phyloP scores from a whole-genome alignment of 257 asterid species.

The Solanum sejunctum region DNA sequence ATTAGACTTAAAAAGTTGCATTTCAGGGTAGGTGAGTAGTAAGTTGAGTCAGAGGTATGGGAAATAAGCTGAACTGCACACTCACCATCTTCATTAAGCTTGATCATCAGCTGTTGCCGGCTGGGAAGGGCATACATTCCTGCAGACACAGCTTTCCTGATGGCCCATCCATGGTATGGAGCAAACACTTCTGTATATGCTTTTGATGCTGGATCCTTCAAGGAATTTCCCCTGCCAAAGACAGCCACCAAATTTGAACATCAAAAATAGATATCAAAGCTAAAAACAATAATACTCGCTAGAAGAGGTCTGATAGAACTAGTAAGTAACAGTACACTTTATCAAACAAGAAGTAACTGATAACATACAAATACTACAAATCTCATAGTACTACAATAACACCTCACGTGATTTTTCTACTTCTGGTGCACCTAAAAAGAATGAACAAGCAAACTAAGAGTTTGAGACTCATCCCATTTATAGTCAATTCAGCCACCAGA shows the following conservation, averaged over 20 bases:
- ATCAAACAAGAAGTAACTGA: neutral
- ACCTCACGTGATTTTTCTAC: neutral
- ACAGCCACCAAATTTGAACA: neutral
- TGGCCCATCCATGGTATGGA: constrained; percentile 90
- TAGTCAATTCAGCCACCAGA: neutral
- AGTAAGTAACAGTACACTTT: neutral
- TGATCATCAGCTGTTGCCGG: constrained; percentile 58
- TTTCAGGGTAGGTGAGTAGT: neutral
- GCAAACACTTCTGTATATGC: constrained; percentile 85
- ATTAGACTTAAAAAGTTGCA: neutral
- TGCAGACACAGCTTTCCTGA: constrained; percentile 77
- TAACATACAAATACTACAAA: neutral
- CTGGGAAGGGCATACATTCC: constrained; percentile 98
- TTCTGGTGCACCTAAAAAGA: neutral
- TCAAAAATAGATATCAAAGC: neutral
- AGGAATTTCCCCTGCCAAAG: constrained; percentile 48
- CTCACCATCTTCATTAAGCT: constrained; percentile 91
- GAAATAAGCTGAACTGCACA: constrained; percentile 3
- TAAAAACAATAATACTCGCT: neutral
- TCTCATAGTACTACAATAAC: neutral
- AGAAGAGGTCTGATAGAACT: neutral
- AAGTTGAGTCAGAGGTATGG: neutral
- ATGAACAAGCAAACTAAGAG: neutral
- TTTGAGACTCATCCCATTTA: neutral
- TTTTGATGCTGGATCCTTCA: constrained; percentile 79